Base-by-base conservation (phyloP, 164 flowering plant genomes). In the Taxillus chinensis region DNA sequence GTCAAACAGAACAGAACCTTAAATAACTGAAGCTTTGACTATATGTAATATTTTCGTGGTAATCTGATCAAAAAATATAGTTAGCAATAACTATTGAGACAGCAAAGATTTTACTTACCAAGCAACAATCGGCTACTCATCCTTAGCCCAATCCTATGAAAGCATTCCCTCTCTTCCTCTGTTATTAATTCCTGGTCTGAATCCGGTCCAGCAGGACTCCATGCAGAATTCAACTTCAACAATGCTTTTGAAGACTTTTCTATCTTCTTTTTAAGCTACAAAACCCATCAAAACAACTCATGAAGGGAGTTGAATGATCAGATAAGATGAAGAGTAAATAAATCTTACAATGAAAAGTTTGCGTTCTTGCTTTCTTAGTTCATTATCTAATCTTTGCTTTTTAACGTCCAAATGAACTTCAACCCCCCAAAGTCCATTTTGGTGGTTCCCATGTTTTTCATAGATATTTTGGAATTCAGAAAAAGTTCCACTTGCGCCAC, bases 221-320 rank as follows among this genome's bases (percentile, higher is more conserved):
- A 82, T 45, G 63, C 64, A 51, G 78, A 76, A 70, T 85, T 75
- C 66, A 92, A 75, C 70, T 80, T 80, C 4, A 64, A 51, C 62
- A 88, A 63, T 66, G 66, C 79, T 64, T 60, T 77, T 27, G 71
- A 79, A 45, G 96, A 81, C 73, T 57, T 82, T 71, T 79, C 74
- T 64, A 83, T 83, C 83, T 92, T 92, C 62, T n/a, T 68, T 61
- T 77, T 77, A 57, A 92, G 96, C 96, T 92, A 84, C 70, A 73
- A 46, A 65, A 57, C 15, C 38, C 38, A 59, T 54, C 11, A 45
- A 17, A 45, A 45, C 53, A 15, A 27, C 57, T 40, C 37, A 46
- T 41, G 39, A 59, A 60, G 27, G 50, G 13, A 40, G 45, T 41
- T 16, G 17, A n/a, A 72, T 55, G 51, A 51, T 58, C 7, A 15